These are phyloP conservation scores for Phytophthora litchii DNA, from an alignment of 352 stramenopile genomes.

Conservation along the genomic window DNA sequence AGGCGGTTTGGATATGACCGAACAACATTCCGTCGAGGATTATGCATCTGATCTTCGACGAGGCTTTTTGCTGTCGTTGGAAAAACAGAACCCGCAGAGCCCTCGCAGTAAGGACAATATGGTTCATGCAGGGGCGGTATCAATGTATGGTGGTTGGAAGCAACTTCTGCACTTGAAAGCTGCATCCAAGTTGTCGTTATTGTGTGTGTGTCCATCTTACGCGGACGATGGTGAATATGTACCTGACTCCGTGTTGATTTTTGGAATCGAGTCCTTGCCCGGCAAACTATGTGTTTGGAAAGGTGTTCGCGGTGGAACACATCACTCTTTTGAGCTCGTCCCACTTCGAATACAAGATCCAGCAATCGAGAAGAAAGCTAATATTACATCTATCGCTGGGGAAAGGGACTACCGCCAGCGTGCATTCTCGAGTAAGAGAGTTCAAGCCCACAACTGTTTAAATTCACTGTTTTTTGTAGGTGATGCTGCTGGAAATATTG, in stretches of 20 bases:
- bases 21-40: conserved; percentile 34
- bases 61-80: conserved; percentile 43
- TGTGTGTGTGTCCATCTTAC: conserved; percentile 79
- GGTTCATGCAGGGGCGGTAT: conserved; percentile 68
- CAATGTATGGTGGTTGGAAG: conserved; percentile 79
- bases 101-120: conserved; percentile 38
- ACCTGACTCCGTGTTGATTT: conserved; percentile 71
- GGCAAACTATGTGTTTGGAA: conserved; percentile 71
- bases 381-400: conserved; percentile 79
- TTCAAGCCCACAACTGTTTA: conserved; percentile 36
- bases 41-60: conserved; percentile 40
- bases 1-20: conserved; percentile 1
- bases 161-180: conserved; percentile 48
- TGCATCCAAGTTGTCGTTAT: conserved; percentile 36
- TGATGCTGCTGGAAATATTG: conserved; percentile 53
- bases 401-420: conserved; percentile 84
- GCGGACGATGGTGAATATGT: conserved; percentile 80
- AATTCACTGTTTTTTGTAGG: conserved; percentile 86
- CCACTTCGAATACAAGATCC: conserved; percentile 57
- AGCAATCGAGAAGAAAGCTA: conserved; percentile 48
- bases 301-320: conserved; percentile 42
- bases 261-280: conserved; percentile 55
- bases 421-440: conserved; percentile 65
- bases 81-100: conserved; percentile 34
- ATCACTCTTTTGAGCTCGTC: conserved; percentile 52